Evolutionary conservation across 163 green algal genomes (phyloP).

Genomic region (Prototheca cutis): DNA sequence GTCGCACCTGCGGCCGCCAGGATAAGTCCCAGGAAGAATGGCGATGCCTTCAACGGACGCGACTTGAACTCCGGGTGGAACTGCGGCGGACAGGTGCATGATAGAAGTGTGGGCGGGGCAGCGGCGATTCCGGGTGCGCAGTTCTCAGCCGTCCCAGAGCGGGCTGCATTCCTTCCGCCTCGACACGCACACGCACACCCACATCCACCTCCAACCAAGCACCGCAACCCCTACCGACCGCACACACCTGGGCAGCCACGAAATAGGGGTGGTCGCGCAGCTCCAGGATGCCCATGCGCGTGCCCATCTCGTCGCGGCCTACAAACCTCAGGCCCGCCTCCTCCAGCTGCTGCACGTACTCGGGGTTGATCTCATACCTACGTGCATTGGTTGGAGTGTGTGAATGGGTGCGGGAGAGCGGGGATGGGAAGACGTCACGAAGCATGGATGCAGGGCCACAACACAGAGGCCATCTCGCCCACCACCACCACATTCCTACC

Average conservation of each 20-base stretch:
- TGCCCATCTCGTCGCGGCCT: conserved; percentile 84
- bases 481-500: too few species aligned
- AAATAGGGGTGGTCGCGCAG: conserved; percentile 53
- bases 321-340: conserved; percentile 86
- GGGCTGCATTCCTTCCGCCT: too few species aligned
- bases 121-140: too few species aligned
- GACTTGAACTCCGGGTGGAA: conserved; percentile 91
- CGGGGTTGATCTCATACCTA: conserved; percentile 97
- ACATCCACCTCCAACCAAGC: too few species aligned
- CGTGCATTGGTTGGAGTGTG: conserved; percentile 6
- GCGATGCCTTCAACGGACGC: conserved; percentile 67
- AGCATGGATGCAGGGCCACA: too few species aligned
- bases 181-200: conserved; percentile 62
- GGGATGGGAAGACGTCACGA: too few species aligned
- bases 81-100: too few species aligned
- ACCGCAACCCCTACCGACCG: neutral
- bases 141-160: too few species aligned
- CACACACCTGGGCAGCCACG: conserved; percentile 29
- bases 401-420: too few species aligned
- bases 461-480: too few species aligned
- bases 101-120: too few species aligned
- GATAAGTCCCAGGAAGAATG: conserved; percentile 90
- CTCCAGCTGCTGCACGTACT: conserved; percentile 80
- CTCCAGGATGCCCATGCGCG: conserved; percentile 94
- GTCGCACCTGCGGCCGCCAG: conserved; percentile 32